Evolutionary conservation across 148 eudicot species (phyloP), one percentile per base, ranked within the genome.

Genomic region (Chenopodium formosanum): DNA sequence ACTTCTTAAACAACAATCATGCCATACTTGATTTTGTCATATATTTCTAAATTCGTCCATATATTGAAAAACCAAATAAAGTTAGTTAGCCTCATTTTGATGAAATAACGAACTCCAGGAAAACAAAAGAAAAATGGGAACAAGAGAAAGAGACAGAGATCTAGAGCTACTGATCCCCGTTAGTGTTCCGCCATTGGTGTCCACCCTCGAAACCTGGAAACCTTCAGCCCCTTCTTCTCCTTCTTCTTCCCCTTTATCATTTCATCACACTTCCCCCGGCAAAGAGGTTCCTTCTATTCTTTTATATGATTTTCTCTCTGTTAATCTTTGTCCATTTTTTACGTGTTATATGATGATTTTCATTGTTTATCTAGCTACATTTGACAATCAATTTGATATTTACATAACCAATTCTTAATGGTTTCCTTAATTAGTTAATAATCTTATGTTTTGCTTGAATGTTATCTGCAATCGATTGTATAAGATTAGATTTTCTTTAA

Each of bases 161-260:
- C 85, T 88, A 12, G 92, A 91, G 74, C 79, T 87, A 74, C 84
- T 91, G 3, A 85, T 88, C 62, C 91, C 94, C 4, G 89, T 82
- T 7, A 68, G 81, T 25, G 84, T 78, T 50, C 78, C 87, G 19
- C 78, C 88, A 29, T 78, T 76, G n/a, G 50, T 74, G 19, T 13
- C 76, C 52, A 62, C 80, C 32, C 80, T 67, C 75, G 82, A 72
- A 9, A 76, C 56, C 77, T 84, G 90, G 40, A 87, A 89, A 64
- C 85, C 88, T 12, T 87, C 91, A 13, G 76, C 91, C 1, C 53
- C 90, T 0, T 80, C 88, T 34, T 75, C 89, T 19, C 73, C 86
- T 47, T 29, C 80, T 46, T 81, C 86, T 46, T 74, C 85, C 74
- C 58, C 92, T 56, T 8, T 62, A 6, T 62, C 66, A 0, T 20